Base-by-base conservation (phyloP, 2,329 filamentous ascomycete genomes). In the Dactylonectria estremocensis region DNA sequence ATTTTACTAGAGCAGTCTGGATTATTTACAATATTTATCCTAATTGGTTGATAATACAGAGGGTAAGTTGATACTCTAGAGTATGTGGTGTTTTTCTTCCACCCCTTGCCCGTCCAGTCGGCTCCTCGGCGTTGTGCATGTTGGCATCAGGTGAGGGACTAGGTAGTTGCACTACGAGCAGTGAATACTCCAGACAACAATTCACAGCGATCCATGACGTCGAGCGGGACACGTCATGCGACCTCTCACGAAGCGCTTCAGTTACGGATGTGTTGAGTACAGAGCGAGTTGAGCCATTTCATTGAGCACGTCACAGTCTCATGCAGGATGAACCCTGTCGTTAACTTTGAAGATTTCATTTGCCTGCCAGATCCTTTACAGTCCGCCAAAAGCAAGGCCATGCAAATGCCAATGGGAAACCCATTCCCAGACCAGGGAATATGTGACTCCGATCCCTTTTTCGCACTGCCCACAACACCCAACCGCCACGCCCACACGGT, bases 341-440 rank as follows among this genome's bases (percentile, higher is more conserved):
- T 82, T 72, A 81, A 80, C 79, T 80, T 80, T 80, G 79, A 81
- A 83, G 78, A 80, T 83, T 85, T 86, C 83, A 85, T 86, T 86
- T 83, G 84, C 85, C 82, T 81, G 79, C 77, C 83, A 84, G 81
- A 83, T 82, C 81, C 81, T 82, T 84, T 83, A 84, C 81, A 85
- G 81, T 80, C 78, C 77, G 78, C 76, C 83, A 84, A 80, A 83
- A 83, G 82, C 82, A 83, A 83, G 82, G 80, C 83, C 84, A 85
- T 85, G 84, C 82, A 85, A 83, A 84, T 85, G 83, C 83, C 81
- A 82, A 79, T 80, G 79, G 81, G 78, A 81, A 81, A 81, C 78
- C 77, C 73, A 80, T 77, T 78, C 80, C 79, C 78, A 73, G 76
- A 74, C 79, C 79, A 77, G 80, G 79, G 77, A 78, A 79, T 76